Conservation (phyloP, 352 stramenopile genomes). For the Globisporangium spinosum region DNA sequence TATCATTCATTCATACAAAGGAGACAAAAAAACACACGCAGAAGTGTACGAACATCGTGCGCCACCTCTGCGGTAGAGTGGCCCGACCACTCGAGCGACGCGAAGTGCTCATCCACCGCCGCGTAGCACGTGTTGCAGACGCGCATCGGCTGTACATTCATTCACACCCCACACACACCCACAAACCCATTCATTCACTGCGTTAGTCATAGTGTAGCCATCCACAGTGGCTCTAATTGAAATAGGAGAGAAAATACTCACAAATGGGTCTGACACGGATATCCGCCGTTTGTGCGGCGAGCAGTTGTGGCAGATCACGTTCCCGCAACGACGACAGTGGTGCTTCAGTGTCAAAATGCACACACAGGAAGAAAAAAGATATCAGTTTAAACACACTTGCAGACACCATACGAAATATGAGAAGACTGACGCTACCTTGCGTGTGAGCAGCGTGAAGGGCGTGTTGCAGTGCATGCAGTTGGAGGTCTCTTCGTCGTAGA, state of each 20-base stretch:
- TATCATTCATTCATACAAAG: background rate
- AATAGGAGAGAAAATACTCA: conserved; percentile 31
- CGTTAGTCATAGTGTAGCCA: background rate
- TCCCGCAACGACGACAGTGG: conserved; percentile 80
- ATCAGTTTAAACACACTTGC: background rate
- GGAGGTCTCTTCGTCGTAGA: conserved; percentile 79
- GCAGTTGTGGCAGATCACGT: conserved; percentile 84
- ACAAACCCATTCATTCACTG: background rate
- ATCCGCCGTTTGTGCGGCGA: conserved; percentile 84
- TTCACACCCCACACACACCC: background rate
- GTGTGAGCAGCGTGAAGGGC: conserved; percentile 74
- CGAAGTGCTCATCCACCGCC: conserved; percentile 81
- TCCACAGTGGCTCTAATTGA: background rate
- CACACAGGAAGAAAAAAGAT: background rate
- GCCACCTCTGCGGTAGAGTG: conserved; percentile 63
- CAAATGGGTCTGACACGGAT: conserved; percentile 74
- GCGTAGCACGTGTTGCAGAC: conserved; percentile 87
- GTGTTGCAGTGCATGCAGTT: conserved; percentile 90
- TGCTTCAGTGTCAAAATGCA: conserved; percentile 35
- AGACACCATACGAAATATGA: background rate
- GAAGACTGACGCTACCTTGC: conserved; percentile 44
- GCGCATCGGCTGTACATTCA: conserved; percentile 57
- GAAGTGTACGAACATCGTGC: conserved; percentile 1
- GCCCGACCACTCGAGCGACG: conserved; percentile 79
- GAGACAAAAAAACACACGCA: background rate